Evolutionary conservation across 2,329 filamentous ascomycete genomes (phyloP).

Genomic region (Spiromastix sp.): DNA sequence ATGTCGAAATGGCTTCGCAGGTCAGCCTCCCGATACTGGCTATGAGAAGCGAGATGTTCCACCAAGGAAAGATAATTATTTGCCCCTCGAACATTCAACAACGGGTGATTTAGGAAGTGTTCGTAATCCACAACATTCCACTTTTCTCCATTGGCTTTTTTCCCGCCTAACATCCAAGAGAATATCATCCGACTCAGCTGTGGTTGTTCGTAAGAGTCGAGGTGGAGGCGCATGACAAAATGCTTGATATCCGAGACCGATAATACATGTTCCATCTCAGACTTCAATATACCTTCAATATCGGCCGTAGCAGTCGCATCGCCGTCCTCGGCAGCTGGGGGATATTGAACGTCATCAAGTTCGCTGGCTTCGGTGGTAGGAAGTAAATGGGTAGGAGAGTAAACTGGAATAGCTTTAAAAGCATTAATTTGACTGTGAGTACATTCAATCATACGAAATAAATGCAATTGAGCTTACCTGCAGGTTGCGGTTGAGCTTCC

Average conservation of each 20-base stretch:
- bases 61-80: slow-evolving; percentile 25
- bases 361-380: too few species aligned
- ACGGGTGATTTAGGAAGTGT: slow-evolving; percentile 26
- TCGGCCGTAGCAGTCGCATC: background rate
- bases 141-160: background rate
- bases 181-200: slow-evolving; percentile 1
- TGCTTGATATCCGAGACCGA: slow-evolving; percentile 2
- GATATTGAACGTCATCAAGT: too few species aligned
- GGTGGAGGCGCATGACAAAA: background rate
- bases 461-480: too few species aligned
- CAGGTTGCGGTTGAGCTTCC: too few species aligned
- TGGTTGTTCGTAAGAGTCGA: background rate
- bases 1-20: slow-evolving; percentile 17
- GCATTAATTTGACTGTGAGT: too few species aligned
- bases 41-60: slow-evolving; percentile 15
- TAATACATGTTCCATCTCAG: background rate
- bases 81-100: slow-evolving; percentile 25
- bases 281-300: background rate
- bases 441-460: too few species aligned
- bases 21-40: slow-evolving; percentile 11
- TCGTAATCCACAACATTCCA: slow-evolving; percentile 16
- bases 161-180: slow-evolving; percentile 15
- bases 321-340: too few species aligned
- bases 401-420: too few species aligned
- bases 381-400: too few species aligned